These are phyloP conservation scores for Fusarium tjaetaba DNA, from an alignment of 2,329 filamentous ascomycete species.

Conservation along the genomic window DNA sequence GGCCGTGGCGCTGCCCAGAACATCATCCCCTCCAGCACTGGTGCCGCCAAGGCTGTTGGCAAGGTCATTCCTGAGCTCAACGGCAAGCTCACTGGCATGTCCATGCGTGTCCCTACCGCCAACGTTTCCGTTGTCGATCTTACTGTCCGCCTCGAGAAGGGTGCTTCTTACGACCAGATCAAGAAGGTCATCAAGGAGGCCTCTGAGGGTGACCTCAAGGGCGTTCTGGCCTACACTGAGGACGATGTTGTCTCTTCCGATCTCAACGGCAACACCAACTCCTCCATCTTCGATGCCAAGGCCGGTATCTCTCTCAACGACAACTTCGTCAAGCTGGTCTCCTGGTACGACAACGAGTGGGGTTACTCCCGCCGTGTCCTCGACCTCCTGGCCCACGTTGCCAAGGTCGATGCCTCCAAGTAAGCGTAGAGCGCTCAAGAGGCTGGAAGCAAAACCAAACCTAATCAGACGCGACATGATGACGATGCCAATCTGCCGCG, in stretches of 20 bases:
- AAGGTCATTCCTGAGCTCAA: constrained; percentile 99
- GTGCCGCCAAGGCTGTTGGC: constrained; percentile 99
- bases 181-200: constrained; percentile 91
- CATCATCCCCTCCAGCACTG: constrained; percentile 99
- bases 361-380: constrained; percentile 97
- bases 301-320: constrained; percentile 98
- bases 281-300: constrained; percentile 99
- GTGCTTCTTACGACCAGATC: constrained; percentile 88
- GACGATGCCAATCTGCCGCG: constrained; percentile 18
- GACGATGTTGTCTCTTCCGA: constrained; percentile 96
- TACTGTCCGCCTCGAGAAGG: constrained; percentile 93
- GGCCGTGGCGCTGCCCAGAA: constrained; percentile 98
- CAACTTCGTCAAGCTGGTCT: constrained; percentile 98
- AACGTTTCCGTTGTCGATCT: constrained; percentile 99
- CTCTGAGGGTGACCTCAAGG: constrained; percentile 84
- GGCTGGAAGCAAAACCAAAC: constrained; percentile 39
- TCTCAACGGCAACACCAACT: constrained; percentile 90
- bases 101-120: constrained; percentile 97
- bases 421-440: constrained; percentile 48
- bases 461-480: constrained; percentile 35
- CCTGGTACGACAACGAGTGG: constrained; percentile 99
- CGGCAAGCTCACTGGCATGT: constrained; percentile 99
- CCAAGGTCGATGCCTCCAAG: constrained; percentile 76
- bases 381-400: constrained; percentile 81
- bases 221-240: constrained; percentile 94